Evolutionary conservation across 768 basidiomycete genomes (phyloP), one percentile per base, ranked within the genome.

Genomic region (Epithele typhae): DNA sequence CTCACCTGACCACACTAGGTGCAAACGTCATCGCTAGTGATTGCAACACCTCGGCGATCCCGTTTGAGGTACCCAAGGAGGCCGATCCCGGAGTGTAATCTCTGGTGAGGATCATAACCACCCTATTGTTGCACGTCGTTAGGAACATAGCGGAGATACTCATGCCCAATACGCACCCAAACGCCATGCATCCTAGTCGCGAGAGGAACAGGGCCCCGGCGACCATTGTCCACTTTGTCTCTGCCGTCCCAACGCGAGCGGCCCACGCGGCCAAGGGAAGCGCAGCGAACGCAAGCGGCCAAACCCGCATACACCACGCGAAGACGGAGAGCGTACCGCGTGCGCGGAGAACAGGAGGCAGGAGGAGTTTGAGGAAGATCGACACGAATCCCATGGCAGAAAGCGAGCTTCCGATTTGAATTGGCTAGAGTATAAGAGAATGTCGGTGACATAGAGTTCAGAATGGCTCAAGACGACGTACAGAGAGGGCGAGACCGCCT

Each of bases 401-500:
- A 25, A 84, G 69, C 1, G 79, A 74, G 55, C 72, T 72, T 15
- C 82, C 83, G 37, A 83, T 85, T 59, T 79, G 67, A 33, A 72
- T 68, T 10, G 73, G 70, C 79, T 83, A 32, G 27, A 30, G 27
- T 7, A 7, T 7, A 14, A 30, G 27, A 30, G 14, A 14, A 30
- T 14, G 27, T 30, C 8, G 27, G 14, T 7, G 7, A 30, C 14
- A 7, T 7, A 7, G 14, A 30, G 27, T 14, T 7, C 33, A 37
- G 12, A 7, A 25, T 14, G 4, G n/a, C 4, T 21, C 7, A 37
- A 48, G 14, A 34, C 6, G 36, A 58, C 80, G 59, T 55, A 82
- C 82, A n/a, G 76, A 73, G 52, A 83, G 76, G 4, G 70, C 70
- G 1, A 85, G 65, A 0, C 84, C 82, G 35, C 84, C 83, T 3